Conservation (phyloP, 768 basidiomycete species). For the Agrocybe pediades region DNA sequence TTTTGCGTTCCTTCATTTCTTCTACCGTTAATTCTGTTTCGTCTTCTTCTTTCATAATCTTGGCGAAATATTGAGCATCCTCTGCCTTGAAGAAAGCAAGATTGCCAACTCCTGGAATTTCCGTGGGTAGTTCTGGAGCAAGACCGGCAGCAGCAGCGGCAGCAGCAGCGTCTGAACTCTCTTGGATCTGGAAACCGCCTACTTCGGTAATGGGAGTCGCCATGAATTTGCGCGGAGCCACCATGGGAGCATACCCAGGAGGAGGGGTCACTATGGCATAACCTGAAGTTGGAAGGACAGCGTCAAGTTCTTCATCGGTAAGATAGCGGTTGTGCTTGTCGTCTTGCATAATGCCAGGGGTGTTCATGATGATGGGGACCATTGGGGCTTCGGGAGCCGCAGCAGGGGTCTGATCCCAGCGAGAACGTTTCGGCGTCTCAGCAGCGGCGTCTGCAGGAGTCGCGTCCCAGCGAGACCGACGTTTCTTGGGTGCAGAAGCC, state of each 20-base stretch:
- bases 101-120: slow-evolving; percentile 96
- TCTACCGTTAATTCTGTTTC: slow-evolving; percentile 92
- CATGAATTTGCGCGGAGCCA: slow-evolving; percentile 64
- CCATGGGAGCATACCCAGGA: slow-evolving; percentile 85
- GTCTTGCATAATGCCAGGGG: slow-evolving; percentile 84
- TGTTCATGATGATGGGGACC: slow-evolving; percentile 86
- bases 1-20: slow-evolving; percentile 99
- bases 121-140: slow-evolving; percentile 91
- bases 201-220: slow-evolving; percentile 55
- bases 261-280: slow-evolving; percentile 94
- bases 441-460: slow-evolving; percentile 72
- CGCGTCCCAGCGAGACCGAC: slow-evolving; percentile 96
- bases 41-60: slow-evolving; percentile 94
- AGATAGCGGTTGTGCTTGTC: slow-evolving; percentile 97
- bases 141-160: slow-evolving; percentile 89
- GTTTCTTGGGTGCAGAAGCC: slow-evolving; percentile 81
- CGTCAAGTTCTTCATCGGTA: slow-evolving; percentile 93
- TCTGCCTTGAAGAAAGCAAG: slow-evolving; percentile 98
- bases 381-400: slow-evolving; percentile 64
- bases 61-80: slow-evolving; percentile 97
- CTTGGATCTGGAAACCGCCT: slow-evolving; percentile 96
- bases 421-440: slow-evolving; percentile 85
- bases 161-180: slow-evolving; percentile 89
- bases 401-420: slow-evolving; percentile 96
- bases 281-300: slow-evolving; percentile 81